Evolutionary conservation across 228 moss, liverwort and hornwort genomes (phyloP), one percentile per base, ranked within the genome.

Genomic region (Sphagnum magellanicum): DNA sequence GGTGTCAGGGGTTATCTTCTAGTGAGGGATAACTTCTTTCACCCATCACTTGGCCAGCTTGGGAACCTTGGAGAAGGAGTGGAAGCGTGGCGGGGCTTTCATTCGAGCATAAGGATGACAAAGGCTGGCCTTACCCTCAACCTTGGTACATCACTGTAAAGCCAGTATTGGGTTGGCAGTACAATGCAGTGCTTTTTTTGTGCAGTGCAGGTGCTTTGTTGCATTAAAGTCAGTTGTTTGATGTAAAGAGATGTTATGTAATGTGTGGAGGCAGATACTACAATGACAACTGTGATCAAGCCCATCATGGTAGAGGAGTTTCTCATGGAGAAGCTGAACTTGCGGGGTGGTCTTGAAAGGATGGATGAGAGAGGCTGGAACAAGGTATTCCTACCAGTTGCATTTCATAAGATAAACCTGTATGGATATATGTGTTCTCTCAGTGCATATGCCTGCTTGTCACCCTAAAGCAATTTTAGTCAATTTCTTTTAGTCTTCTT

Each of bases 11-110:
- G 84, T 6, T 93, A 81, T 71, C 81, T 97, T 15, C 80, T 91
- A 10, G 91, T 97, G 15, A 83, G 91, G 4, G 97, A 93, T 61
- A 89, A 88, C 58, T 97, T 87, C 64, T 93, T 93, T 65, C 91
- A 93, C 67, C 81, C 79, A 0, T 74, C 88, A 47, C 78, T 93
- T 10, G 97, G 93, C 4, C 63, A 66, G 1, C 79, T 93, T 14
- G 68, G 71, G n/a, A 88, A 91, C 15, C 76, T 93, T 50, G 87
- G 90, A 49, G 97, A 97, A 79, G 97, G 97, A 64, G 91, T 97
- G 63, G 87, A 93, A 61, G 75, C 90, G 13, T 97, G 93, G 97
- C 75, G 79, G 48, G 97, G 97, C 0, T 97, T 88, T 55, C 97
- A 97, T 65, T 89, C 89, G 6, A 91, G 93, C 47, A 86, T 97